Evolutionary conservation across 1,284 basidiomycete species (phyloP), one percentile per base, ranked within the genome.

Genomic region (Moesziomyces sp.): DNA sequence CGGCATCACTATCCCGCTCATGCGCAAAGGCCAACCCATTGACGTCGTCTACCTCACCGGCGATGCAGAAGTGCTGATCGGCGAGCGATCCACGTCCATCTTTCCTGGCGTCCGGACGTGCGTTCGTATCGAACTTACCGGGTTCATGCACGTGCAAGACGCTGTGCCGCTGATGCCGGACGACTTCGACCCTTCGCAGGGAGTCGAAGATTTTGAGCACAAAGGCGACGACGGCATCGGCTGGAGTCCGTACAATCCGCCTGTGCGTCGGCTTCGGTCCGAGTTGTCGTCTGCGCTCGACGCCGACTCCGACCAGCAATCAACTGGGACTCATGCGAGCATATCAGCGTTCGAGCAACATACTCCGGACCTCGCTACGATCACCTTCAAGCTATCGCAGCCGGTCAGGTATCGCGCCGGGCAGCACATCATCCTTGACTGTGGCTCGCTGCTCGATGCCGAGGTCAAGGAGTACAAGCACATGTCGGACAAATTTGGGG

Each of bases 171-270:
- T 71, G 5, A 50, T 58, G 8, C 58, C 62, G 30, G 58, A 34
- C 5, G 35, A 23, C 0, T 47, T 46, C 43, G 44, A 63, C 8
- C 53, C 59, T 1, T 13, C 30, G 10, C 44, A 55, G 0, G 60
- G 45, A 8, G 51, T 50, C 16, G 61, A 65, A 35, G 61, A 71
- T 43, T 64, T 61, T 19, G 49, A 53, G 16, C 19, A 16, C 30
- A 53, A 60, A 23, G 58, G 40, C 5, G 44, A 55, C 28, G 53
- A 69, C 19, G 62, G 72, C 4, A 48, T 74, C 13, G 66, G 63
- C 1, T 74, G 72, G 72, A 74, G 72, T 43, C 66, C 72, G 0
- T 74, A 74, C 47, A 69, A 66, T 23, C 72, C 72, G 2, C 72
- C 72, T 13, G 50, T 74, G 1, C 46, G 66, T 4, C 52, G 62